Percentiles rank a stretch among this genome's conserved stretches.
Evolutionary conservation across 139 green algal species (phyloP).

Genomic region (Dunaliella sp.): DNA sequence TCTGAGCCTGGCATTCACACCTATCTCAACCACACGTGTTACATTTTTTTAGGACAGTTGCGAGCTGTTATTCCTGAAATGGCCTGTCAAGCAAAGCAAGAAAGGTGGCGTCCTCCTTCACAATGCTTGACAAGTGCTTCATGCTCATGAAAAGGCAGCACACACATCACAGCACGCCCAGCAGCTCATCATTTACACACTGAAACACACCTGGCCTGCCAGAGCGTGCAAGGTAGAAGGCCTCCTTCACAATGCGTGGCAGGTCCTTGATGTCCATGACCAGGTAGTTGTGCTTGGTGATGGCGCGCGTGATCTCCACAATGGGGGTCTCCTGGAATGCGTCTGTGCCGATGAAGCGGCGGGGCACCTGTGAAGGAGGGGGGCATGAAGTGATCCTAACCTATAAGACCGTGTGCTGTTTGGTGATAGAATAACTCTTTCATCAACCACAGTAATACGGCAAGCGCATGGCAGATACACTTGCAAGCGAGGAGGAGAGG

Average conservation of each 20-base stretch:
- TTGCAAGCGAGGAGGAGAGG: no score
- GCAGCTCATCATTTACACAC: not conserved
- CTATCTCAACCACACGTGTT: no score
- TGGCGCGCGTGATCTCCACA: slow-evolving; percentile 96
- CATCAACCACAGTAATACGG: no score
- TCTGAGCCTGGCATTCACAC: no score
- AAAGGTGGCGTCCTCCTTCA: not conserved
- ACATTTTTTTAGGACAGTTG: no score
- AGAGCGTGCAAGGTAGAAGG: slow-evolving; percentile 91
- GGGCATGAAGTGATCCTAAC: no score
- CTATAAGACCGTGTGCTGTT: no score
- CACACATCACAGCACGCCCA: not conserved
- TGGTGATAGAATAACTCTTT: no score
- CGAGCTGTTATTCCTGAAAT: no score
- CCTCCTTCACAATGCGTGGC: slow-evolving; percentile 93
- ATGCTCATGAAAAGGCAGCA: no score
- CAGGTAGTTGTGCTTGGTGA: slow-evolving; percentile 99
- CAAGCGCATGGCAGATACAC: no score
- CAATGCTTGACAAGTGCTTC: not conserved
- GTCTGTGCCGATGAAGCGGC: slow-evolving; percentile 62
- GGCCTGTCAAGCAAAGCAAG: no score
- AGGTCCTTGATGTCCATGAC: slow-evolving; percentile 98
- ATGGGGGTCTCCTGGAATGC: slow-evolving; percentile 99
- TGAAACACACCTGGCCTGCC: slow-evolving; percentile 75
- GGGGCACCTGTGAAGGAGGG: slow-evolving; percentile 63